Evolutionary conservation across 140 eudicot species (phyloP), one percentile per base, ranked within the genome.

Genomic region (Oenanthe javanica): DNA sequence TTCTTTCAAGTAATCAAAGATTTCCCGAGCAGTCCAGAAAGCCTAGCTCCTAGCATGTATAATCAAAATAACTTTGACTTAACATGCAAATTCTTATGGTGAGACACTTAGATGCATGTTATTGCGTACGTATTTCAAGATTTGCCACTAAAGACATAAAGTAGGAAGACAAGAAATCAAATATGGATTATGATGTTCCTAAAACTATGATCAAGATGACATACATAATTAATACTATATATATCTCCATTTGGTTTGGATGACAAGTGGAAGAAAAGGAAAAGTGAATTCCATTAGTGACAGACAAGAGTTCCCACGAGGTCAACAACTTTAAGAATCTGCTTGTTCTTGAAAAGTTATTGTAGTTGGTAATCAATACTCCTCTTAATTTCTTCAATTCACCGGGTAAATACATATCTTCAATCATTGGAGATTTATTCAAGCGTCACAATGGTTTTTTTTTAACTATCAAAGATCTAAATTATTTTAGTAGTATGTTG

Each of bases 371-470:
- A 77, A 46, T 15, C 57, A 21, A 49, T 36, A 59, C 36, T 57
- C 27, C 9, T 61, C 38, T 19, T 23, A 77, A 40, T 55, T 6
- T 75, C 16, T 23, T 75, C 31, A 64, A 27, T 63, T 15, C 43
- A 42, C 59, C 23, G 49, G 72, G 43, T 50, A 14, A 66, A 49
- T 67, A 74, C 19, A 77, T 36, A 27, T 84, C 80, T 45, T 45
- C 42, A 6, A 25, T 25, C 45, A 10, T 6, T 48, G 19, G 79
- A 75, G 70, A 36, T 23, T 80, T 69, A 84, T 80, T 84, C 45
- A 31, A 31, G 84, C 79, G 45, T 69, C 79, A 80, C 78, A 50
- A 21, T 13, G 38, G 40, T 36, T 25, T 5, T n/a, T 48, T 47
- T 74, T 21, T 4, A 23, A 36, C 16, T 12, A 49, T 67, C 38